Percentiles rank a stretch among this genome's conserved stretches.
Evolutionary conservation across 2,329 filamentous ascomycete genomes (phyloP).

Genomic region (Cercospora sp.): DNA sequence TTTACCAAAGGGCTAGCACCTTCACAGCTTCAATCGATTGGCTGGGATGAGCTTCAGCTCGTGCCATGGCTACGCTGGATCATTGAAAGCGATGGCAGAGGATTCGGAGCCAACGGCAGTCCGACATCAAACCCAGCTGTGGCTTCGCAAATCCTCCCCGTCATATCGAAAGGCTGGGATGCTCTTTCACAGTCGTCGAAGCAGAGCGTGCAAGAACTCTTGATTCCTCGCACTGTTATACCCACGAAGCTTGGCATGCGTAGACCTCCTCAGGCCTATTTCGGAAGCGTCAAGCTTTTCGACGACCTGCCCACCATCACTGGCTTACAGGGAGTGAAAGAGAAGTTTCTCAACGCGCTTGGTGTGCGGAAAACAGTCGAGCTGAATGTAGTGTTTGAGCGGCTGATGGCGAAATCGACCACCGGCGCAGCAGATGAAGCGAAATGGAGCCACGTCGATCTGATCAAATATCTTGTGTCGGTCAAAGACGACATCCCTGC

Average conservation of each 20-base stretch:
- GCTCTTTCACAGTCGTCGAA: conserved; percentile 67
- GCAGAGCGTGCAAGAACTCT: conserved; percentile 61
- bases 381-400: conserved; percentile 86
- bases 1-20: conserved; percentile 70
- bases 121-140: conserved; percentile 72
- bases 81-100: conserved; percentile 64
- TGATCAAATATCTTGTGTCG: conserved; percentile 91
- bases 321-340: conserved; percentile 76
- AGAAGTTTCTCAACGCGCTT: conserved; percentile 79
- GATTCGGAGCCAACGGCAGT: conserved; percentile 63
- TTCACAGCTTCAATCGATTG: conserved; percentile 72
- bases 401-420: conserved; percentile 66
- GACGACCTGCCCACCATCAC: conserved; percentile 85
- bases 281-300: conserved; percentile 89
- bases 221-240: conserved; percentile 72
- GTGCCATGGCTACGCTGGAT: conserved; percentile 83
- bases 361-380: conserved; percentile 96
- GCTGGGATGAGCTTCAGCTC: conserved; percentile 82
- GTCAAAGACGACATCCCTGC: conserved; percentile 84
- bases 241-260: conserved; percentile 91
- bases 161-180: conserved; percentile 90
- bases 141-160: conserved; percentile 71
- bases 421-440: conserved; percentile 51
- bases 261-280: conserved; percentile 82
- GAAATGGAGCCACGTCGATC: conserved; percentile 87